A percentile compares a stretch with the other conserved stretches of the same genome.
These are phyloP conservation scores for Xylariaceae sp. DNA, from an alignment of 2,329 filamentous ascomycete genomes.

Conservation along the genomic window DNA sequence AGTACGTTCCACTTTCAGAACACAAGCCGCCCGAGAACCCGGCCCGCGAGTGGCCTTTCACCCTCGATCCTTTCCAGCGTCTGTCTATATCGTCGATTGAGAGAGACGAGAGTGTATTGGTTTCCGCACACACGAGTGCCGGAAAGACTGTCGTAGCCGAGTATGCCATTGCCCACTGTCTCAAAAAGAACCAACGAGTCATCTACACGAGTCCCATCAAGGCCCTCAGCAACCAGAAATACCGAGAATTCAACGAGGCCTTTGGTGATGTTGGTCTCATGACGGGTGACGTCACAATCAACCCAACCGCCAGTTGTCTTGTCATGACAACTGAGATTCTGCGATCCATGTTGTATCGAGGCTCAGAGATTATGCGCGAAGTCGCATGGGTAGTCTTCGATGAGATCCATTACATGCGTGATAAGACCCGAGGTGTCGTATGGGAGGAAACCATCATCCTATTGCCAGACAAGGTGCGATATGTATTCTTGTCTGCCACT, in stretches of 20 bases:
- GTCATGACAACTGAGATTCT: slow-evolving; percentile 99
- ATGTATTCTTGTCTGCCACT: slow-evolving; percentile 95
- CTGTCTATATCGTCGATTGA: slow-evolving; percentile 93
- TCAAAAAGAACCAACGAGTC: slow-evolving; percentile 95
- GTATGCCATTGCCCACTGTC: slow-evolving; percentile 94
- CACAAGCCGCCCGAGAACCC: slow-evolving; percentile 88
- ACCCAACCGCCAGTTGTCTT: slow-evolving; percentile 93
- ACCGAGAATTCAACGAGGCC: slow-evolving; percentile 89
- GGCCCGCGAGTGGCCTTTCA: slow-evolving; percentile 80
- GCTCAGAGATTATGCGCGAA: slow-evolving; percentile 98
- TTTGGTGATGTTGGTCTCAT: slow-evolving; percentile 97
- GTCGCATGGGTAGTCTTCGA: slow-evolving; percentile 98
- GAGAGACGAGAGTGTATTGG: slow-evolving; percentile 90
- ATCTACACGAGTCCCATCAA: slow-evolving; percentile 99
- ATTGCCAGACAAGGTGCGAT: slow-evolving; percentile 95
- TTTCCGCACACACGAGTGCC: slow-evolving; percentile 94
- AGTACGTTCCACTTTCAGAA: slow-evolving; percentile 90
- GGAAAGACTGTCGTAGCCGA: slow-evolving; percentile 98
- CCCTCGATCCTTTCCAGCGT: slow-evolving; percentile 95
- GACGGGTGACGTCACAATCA: slow-evolving; percentile 99
- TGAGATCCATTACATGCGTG: slow-evolving; percentile 97
- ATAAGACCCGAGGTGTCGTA: slow-evolving; percentile 90
- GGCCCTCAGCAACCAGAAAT: slow-evolving; percentile 97
- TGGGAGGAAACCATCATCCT: slow-evolving; percentile 99
- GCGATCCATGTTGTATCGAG: slow-evolving; percentile 95